phyloP scores from a whole-genome alignment of 352 stramenopile species.

The Globisporangium nunn region DNA sequence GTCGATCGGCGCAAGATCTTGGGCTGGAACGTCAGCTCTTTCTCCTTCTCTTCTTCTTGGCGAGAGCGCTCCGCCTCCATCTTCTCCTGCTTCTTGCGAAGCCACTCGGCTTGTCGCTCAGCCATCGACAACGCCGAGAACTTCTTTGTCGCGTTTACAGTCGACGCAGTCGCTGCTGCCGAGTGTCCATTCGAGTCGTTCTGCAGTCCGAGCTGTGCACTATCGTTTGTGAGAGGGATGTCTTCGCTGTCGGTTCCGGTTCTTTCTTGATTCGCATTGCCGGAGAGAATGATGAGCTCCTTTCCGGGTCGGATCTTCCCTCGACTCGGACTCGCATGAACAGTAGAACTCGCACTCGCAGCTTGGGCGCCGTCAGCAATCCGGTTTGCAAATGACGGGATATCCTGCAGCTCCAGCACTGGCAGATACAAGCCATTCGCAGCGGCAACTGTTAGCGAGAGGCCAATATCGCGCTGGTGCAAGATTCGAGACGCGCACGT shows the following conservation, averaged over 20 bases:
- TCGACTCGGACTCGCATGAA: slow-evolving; percentile 46
- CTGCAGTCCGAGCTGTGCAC: slow-evolving; percentile 3
- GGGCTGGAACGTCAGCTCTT: slow-evolving; percentile 78
- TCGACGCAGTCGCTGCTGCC: background rate
- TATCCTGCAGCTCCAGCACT: slow-evolving; percentile 67
- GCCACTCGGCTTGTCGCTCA: slow-evolving; percentile 74
- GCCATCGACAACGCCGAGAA: slow-evolving; percentile 69
- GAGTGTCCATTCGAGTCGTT: background rate
- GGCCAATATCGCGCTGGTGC: background rate
- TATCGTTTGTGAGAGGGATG: slow-evolving; percentile 15
- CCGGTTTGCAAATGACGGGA: slow-evolving; percentile 32
- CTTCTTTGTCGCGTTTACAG: slow-evolving; percentile 24
- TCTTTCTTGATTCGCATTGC: slow-evolving; percentile 27
- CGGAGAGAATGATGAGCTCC: slow-evolving; percentile 65
- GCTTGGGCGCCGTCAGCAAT: slow-evolving; percentile 7
- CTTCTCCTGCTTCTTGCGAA: slow-evolving; percentile 75
- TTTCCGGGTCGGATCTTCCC: slow-evolving; percentile 73
- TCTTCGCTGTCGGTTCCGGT: slow-evolving; percentile 14
- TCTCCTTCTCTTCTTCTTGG: slow-evolving; percentile 62
- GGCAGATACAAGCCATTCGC: background rate
- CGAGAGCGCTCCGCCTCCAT: slow-evolving; percentile 53
- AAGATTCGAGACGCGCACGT: slow-evolving; percentile 4
- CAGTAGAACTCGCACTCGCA: slow-evolving; percentile 12
- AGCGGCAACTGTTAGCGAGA: background rate
- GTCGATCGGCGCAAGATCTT: slow-evolving; percentile 71